Percentiles rank a stretch among this genome's conserved stretches.
phyloP scores from a whole-genome alignment of 2,329 filamentous ascomycete species.

The Raffaelea albimanens region DNA sequence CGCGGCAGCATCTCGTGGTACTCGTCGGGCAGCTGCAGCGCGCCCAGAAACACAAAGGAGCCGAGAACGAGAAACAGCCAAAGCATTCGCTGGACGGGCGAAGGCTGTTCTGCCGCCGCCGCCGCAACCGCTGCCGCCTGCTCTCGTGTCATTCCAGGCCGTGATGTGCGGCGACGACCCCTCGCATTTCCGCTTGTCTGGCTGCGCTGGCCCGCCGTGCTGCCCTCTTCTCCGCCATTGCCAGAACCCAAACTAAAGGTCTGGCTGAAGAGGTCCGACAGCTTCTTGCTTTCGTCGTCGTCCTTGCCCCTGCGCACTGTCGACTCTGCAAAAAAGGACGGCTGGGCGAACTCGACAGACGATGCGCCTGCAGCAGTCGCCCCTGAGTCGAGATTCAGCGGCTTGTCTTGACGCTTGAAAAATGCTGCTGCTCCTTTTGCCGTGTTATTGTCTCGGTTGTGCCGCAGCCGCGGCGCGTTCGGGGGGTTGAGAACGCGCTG shows the following conservation, averaged over 20 bases:
- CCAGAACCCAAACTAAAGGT: conserved; percentile 31
- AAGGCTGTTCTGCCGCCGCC: too few relatives aligned
- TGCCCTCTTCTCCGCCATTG: conserved; percentile 16
- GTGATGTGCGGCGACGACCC: not conserved
- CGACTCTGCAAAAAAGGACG: conserved; percentile 47
- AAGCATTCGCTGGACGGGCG: too few relatives aligned
- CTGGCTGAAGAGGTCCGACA: conserved; percentile 34
- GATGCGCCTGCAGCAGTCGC: not conserved
- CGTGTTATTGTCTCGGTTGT: too few relatives aligned
- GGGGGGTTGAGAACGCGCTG: conserved; percentile 53
- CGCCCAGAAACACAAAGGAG: too few relatives aligned
- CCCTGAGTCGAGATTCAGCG: conserved; percentile 9
- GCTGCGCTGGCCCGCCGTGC: not conserved
- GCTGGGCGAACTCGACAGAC: conserved; percentile 29
- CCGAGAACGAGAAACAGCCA: too few relatives aligned
- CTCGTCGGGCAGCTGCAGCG: too few relatives aligned
- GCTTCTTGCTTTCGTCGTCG: conserved; percentile 30
- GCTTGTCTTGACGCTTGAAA: conserved; percentile 9
- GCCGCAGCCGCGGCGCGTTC: conserved; percentile 40
- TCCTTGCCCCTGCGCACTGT: conserved; percentile 4
- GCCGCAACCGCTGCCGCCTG: too few relatives aligned
- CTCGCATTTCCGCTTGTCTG: not conserved
- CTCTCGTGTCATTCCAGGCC: too few relatives aligned
- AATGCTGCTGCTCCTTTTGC: too few relatives aligned
- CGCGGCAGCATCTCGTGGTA: too few relatives aligned